phyloP scores from a whole-genome alignment of 805 yeast species.

The Sugiyamaella valdiviana region DNA sequence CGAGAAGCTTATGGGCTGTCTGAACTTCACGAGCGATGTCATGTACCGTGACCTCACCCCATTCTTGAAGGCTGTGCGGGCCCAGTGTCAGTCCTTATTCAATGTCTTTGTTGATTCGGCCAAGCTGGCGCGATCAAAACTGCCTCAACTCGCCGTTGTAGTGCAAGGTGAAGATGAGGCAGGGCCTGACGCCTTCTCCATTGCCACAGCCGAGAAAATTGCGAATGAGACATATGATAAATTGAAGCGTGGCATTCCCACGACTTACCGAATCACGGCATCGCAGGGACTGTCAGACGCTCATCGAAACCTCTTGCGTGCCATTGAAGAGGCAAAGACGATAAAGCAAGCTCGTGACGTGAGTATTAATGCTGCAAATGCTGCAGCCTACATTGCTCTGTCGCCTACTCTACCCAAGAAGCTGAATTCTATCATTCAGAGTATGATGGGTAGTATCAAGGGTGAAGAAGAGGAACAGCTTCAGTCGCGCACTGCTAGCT shows the following conservation, averaged over 20 bases:
- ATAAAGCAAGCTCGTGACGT: conserved; percentile 40
- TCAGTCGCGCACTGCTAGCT: conserved; percentile 64
- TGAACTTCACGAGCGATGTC: conserved; percentile 31
- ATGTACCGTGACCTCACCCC: conserved; percentile 82
- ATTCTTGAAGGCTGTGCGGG: conserved; percentile 72
- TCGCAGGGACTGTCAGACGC: conserved; percentile 74
- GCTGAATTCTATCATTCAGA: conserved; percentile 78
- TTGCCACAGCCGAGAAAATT: conserved; percentile 69
- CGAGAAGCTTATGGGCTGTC: conserved; percentile 12
- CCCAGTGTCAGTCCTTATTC: conserved; percentile 78
- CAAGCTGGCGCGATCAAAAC: conserved; percentile 57
- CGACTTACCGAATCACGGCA: conserved; percentile 65
- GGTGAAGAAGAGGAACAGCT: conserved; percentile 58
- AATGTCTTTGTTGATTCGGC: conserved; percentile 74
- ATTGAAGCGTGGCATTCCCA: conserved; percentile 53
- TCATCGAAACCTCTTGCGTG: conserved; percentile 54
- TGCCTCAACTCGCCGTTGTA: conserved; percentile 80
- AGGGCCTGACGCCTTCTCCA: conserved; percentile 85
- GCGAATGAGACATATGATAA: conserved; percentile 60
- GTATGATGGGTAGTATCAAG: conserved; percentile 89
- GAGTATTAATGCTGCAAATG: conserved; percentile 65
- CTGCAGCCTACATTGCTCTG: conserved; percentile 63
- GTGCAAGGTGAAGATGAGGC: conserved; percentile 94
- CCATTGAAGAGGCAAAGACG: conserved; percentile 62
- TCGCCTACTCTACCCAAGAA: conserved; percentile 64